Evolutionary conservation across 2,329 filamentous ascomycete genomes (phyloP), one percentile per base, ranked within the genome.

Genomic region (Leptographium radiaticola): DNA sequence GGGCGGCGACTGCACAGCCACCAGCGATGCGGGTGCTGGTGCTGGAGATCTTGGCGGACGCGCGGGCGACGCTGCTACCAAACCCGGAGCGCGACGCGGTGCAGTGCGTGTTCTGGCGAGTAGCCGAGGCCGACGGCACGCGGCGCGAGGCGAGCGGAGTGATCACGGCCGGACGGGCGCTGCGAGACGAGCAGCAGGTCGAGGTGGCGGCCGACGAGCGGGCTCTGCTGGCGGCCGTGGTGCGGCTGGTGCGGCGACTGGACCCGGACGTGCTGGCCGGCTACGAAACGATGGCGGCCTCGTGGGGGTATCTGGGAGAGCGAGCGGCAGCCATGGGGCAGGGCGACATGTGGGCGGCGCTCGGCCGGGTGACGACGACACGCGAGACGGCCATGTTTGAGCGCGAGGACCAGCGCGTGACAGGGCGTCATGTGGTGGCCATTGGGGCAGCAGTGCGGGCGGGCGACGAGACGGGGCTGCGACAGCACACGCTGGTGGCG

Each of bases 401-500:
- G 16, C 95, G 89, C 63, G 80, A 79, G 64, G 79, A 79, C 6
- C 81, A 93, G 60, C 88, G 87, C 0, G 80, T 98, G n/a, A 96
- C 90, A 0, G 93, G 93, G 6, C 79, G 93, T 57, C 91, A 97
- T 65, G 89, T 95, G 76, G 90, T 98, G 71, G 97, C 97, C 61
- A 86, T 97, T 47, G 97, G 93, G 89, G 80, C 91, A 61, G 89
- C 90, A 0, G 96, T 98, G 90, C 80, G 89, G 55, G 81, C 84
- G n/a, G 91, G 96, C 68, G 70, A 25, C 25, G 25, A 25, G 25
- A 25, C 98, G 33, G 94, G 90, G 60, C 71, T 98, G 33, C 75
- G 95, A 12, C 90, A 96, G 64, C 97, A 98, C 64, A 95, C 87
- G 0, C 86, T 97, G 81, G 93, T 97, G 67, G 96, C 95, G 62